phyloP scores from a whole-genome alignment of 306 rosid species.

The Quercus ilex region DNA sequence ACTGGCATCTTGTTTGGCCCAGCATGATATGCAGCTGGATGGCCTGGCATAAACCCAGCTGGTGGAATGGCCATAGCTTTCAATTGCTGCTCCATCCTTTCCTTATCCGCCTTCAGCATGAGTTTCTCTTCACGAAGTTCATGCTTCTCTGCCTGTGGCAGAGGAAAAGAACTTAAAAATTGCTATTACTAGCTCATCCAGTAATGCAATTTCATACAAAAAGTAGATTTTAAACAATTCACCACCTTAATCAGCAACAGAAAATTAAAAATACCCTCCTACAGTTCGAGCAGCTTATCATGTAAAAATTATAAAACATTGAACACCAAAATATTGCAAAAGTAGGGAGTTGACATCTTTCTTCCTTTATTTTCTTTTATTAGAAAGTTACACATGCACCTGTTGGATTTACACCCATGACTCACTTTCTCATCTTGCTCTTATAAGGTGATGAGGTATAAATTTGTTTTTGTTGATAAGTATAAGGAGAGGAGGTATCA shows the following conservation, averaged over 20 bases:
- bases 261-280: not conserved
- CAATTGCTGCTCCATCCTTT: conserved; percentile 69
- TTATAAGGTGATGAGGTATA: no score
- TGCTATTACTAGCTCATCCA: not conserved
- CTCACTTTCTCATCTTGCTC: no score
- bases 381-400: no score
- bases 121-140: conserved; percentile 86
- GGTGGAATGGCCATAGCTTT: conserved; percentile 54
- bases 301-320: not conserved
- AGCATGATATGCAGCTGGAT: conserved; percentile 67
- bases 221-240: not conserved
- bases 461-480: no score
- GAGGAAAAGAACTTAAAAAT: not conserved
- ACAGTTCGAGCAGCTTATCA: not conserved
- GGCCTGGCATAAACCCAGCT: conserved; percentile 65
- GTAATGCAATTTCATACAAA: not conserved
- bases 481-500: no score
- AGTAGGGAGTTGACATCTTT: not conserved
- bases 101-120: conserved; percentile 67
- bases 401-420: no score
- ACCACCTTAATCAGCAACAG: not conserved
- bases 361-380: not conserved
- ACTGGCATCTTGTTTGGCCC: conserved; percentile 74
- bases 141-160: conserved; percentile 73
- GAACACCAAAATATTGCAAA: not conserved